These are phyloP conservation scores for Mycena filopes DNA, from an alignment of 768 basidiomycete genomes.

Conservation along the genomic window DNA sequence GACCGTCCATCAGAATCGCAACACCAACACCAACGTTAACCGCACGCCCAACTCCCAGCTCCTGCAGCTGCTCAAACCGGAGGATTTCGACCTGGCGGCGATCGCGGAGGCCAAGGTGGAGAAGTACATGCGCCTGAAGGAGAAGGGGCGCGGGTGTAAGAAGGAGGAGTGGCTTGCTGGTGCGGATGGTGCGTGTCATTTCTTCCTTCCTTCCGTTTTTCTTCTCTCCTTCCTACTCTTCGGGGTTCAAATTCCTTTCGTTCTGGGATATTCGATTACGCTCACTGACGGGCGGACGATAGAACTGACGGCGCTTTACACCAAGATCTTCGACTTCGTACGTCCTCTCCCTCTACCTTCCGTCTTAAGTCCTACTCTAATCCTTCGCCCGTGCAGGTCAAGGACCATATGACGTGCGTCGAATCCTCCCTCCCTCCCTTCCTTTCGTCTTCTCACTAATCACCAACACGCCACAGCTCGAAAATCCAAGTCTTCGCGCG, in stretches of 20 bases:
- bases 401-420: conserved; percentile 61
- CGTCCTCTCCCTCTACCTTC: conserved; percentile 35
- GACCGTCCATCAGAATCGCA: no score
- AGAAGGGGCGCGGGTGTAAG: conserved; percentile 61
- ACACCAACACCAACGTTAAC: no score
- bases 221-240: no score
- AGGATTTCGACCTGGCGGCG: conserved; percentile 28
- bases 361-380: neutral
- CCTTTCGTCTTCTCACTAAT: neutral
- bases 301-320: conserved; percentile 58
- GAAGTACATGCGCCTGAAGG: conserved; percentile 54
- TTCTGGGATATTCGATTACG: no score
- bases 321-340: conserved; percentile 61
- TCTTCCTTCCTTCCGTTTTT: neutral
- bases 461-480: conserved; percentile 42
- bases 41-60: no score
- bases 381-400: conserved; percentile 50
- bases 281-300: no score
- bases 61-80: conserved; percentile 16
- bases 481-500: conserved; percentile 60
- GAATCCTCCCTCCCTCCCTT: neutral
- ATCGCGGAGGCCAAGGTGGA: conserved; percentile 53
- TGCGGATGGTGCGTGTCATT: conserved; percentile 52
- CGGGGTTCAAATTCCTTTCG: no score
- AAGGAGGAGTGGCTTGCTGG: conserved; percentile 67